Evolutionary conservation across 805 yeast genomes (phyloP).

Genomic region (Candida methanosorbosa): DNA sequence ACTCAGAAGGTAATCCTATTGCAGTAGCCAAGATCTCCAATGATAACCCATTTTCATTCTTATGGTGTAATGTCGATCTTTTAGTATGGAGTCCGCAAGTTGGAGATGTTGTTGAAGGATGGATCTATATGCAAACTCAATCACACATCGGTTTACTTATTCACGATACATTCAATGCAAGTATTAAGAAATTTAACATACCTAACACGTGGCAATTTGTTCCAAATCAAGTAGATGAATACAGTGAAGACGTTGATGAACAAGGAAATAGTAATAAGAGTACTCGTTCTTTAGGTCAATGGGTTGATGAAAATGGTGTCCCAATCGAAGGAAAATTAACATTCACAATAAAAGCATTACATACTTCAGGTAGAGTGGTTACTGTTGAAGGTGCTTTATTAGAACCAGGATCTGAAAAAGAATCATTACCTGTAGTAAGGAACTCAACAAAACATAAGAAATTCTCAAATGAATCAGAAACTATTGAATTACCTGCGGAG

Average conservation of each 20-base stretch:
- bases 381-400: constrained; percentile 84
- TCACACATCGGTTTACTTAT: constrained; percentile 88
- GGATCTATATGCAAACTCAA: constrained; percentile 86
- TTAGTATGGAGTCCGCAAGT: constrained; percentile 83
- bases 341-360: constrained; percentile 66
- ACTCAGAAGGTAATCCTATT: constrained; percentile 29
- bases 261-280: constrained; percentile 15
- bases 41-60: constrained; percentile 80
- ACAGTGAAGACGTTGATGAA: constrained; percentile 12
- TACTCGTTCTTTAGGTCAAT: constrained; percentile 66
- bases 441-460: constrained; percentile 30
- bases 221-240: constrained; percentile 67
- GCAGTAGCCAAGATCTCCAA: constrained; percentile 59
- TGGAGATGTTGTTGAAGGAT: constrained; percentile 86
- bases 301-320: constrained; percentile 72
- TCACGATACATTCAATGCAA: constrained; percentile 92
- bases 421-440: constrained; percentile 41
- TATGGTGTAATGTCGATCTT: constrained; percentile 80
- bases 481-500: not conserved
- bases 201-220: constrained; percentile 85
- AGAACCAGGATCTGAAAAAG: constrained; percentile 46
- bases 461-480: constrained; percentile 21
- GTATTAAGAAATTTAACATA: constrained; percentile 75
- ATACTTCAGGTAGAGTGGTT: constrained; percentile 71
- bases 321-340: constrained; percentile 76